phyloP scores from a whole-genome alignment of 2,329 filamentous ascomycete genomes.

The Grosmannia penicillata region DNA sequence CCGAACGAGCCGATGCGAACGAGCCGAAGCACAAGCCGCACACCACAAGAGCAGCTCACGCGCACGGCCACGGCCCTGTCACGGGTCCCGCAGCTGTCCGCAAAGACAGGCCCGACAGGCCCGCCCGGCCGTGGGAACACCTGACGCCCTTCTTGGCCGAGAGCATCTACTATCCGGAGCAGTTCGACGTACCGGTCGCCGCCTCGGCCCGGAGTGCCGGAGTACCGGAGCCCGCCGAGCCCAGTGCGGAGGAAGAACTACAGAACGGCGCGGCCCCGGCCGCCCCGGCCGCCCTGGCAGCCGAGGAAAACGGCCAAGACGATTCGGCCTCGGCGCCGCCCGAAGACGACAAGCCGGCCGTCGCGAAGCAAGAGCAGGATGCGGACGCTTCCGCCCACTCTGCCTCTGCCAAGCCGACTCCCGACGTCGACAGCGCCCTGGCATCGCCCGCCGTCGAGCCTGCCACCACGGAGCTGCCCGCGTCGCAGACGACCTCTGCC shows the following conservation, averaged over 20 bases:
- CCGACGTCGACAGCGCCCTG: constrained; percentile 3
- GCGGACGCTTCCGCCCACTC: background rate
- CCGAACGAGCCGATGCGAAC: constrained; percentile 1
- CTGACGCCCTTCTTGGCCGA: constrained; percentile 10
- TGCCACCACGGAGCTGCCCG: background rate
- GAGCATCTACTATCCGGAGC: constrained; percentile 9
- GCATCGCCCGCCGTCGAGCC: background rate
- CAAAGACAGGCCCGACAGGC: background rate
- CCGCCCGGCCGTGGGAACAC: constrained; percentile 7
- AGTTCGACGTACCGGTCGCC: constrained; percentile 6
- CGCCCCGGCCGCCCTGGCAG: background rate
- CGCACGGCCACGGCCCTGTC: too few species aligned
- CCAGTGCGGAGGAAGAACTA: background rate
- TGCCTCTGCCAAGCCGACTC: background rate
- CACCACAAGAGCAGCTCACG: background rate
- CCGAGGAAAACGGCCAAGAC: background rate
- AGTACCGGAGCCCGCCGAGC: background rate
- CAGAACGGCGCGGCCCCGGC: background rate
- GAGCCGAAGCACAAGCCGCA: constrained; percentile 1
- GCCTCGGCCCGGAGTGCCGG: background rate
- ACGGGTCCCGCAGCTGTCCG: background rate
- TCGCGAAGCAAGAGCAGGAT: background rate
- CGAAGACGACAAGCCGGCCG: background rate
- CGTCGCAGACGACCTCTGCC: background rate
- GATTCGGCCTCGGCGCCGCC: background rate